phyloP scores from a whole-genome alignment of 805 yeast species.

The Candida fluviatilis region DNA sequence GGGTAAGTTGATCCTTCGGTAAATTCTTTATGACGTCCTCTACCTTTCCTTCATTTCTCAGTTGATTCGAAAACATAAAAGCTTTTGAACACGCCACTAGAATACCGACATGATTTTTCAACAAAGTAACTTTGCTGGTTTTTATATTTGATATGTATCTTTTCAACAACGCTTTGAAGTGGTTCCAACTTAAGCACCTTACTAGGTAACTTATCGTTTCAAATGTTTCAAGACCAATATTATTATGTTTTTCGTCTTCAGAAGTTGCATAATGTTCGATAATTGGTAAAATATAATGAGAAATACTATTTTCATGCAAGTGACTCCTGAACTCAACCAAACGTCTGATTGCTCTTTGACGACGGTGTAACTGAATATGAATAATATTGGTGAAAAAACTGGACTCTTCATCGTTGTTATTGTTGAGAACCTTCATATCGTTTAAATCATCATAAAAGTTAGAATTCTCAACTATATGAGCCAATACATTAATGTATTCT shows the following conservation, averaged over 20 bases:
- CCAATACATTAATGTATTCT: constrained; percentile 67
- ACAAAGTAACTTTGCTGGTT: constrained; percentile 30
- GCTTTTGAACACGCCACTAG: constrained; percentile 56
- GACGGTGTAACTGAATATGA: constrained; percentile 82
- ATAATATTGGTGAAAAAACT: constrained; percentile 72
- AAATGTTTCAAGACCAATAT: constrained; percentile 63
- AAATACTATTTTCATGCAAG: constrained; percentile 54
- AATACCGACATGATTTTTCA: constrained; percentile 57
- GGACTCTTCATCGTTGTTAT: constrained; percentile 73
- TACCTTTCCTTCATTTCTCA: constrained; percentile 7
- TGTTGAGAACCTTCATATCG: constrained; percentile 61
- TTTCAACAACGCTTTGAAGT: constrained; percentile 68
- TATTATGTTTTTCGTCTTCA: constrained; percentile 52
- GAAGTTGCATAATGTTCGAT: constrained; percentile 73
- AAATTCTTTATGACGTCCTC: constrained; percentile 19
- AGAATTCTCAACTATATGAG: constrained; percentile 50
- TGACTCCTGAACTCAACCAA: constrained; percentile 45
- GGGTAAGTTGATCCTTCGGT: constrained; percentile 21
- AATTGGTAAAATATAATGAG: constrained; percentile 81
- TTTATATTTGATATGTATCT: constrained; percentile 56
- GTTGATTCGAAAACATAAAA: constrained; percentile 30
- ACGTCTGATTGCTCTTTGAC: constrained; percentile 77
- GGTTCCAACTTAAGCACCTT: constrained; percentile 66
- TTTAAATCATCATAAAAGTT: constrained; percentile 46
- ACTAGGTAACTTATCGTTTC: constrained; percentile 57